A percentile compares a stretch with the other conserved stretches of the same genome.
Conservation (phyloP, 2,329 filamentous ascomycete genomes). For the Cladosporium sp. region DNA sequence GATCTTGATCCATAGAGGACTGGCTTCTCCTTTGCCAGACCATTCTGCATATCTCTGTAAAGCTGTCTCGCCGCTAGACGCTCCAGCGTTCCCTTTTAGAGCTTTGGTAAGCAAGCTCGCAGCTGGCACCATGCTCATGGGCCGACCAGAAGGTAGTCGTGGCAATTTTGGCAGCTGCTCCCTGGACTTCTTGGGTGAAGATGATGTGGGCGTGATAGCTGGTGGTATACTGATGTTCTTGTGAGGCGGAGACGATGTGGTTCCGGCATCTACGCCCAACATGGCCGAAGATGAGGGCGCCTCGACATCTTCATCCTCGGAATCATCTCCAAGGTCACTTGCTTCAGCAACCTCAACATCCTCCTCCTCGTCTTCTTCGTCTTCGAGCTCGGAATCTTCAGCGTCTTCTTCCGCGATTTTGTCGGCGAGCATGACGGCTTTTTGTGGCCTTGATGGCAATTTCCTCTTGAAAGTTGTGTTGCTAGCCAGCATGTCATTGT, state of each 20-base stretch:
- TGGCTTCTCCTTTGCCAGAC: constrained; percentile 72
- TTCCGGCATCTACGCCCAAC: constrained; percentile 58
- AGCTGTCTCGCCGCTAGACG: constrained; percentile 52
- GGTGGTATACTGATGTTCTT: constrained; percentile 33
- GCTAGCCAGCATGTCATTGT: constrained; percentile 66
- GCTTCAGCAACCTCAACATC: constrained; percentile 30
- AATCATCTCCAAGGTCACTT: constrained; percentile 49
- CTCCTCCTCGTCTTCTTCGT: constrained; percentile 33
- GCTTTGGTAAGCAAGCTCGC: constrained; percentile 67
- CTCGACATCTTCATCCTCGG: constrained; percentile 50
- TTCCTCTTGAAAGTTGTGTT: constrained; percentile 58
- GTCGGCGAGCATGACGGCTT: constrained; percentile 50
- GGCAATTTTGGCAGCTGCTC: constrained; percentile 55
- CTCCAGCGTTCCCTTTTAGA: constrained; percentile 42
- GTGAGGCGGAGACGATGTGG: constrained; percentile 44
- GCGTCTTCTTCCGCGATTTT: constrained; percentile 48
- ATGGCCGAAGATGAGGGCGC: constrained; percentile 63
- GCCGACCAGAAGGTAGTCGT: constrained; percentile 66
- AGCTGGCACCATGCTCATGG: constrained; percentile 65
- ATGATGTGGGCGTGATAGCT: constrained; percentile 37
- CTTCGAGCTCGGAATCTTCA: constrained; percentile 31
- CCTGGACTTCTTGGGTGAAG: constrained; percentile 60
- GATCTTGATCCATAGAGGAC: constrained; percentile 70
- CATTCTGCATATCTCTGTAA: constrained; percentile 72
- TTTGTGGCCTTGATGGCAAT: constrained; percentile 50